Percentiles rank a stretch among this genome's conserved stretches.
Evolutionary conservation across 768 basidiomycete genomes (phyloP).

Genomic region (Agaricus sinodeliciosus): DNA sequence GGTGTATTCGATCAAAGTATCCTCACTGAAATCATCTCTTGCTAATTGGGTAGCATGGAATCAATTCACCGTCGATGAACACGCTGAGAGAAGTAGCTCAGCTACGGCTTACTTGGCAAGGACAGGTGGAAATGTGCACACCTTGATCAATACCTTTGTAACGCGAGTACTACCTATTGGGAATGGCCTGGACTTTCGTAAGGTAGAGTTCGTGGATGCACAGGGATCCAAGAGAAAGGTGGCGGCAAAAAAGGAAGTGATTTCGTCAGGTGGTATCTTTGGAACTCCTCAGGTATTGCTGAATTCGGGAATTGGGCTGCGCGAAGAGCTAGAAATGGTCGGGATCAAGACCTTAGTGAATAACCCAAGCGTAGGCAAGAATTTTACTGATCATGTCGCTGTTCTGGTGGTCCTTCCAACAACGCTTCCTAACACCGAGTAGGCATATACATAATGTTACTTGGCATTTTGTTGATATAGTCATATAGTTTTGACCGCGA

Average conservation of each 20-base stretch:
- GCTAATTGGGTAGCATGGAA: slow-evolving; percentile 4
- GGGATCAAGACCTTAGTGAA: slow-evolving; percentile 14
- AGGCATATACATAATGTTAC: background rate
- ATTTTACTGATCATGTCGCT: slow-evolving; percentile 15
- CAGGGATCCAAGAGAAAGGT: slow-evolving; percentile 8
- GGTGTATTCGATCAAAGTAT: background rate
- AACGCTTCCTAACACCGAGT: slow-evolving; percentile 6
- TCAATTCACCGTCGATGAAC: slow-evolving; percentile 10
- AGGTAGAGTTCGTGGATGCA: slow-evolving; percentile 7
- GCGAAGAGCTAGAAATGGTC: slow-evolving; percentile 10
- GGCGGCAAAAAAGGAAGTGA: slow-evolving; percentile 23
- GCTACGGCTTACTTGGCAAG: slow-evolving; percentile 10
- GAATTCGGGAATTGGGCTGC: slow-evolving; percentile 20
- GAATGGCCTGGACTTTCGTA: slow-evolving; percentile 9
- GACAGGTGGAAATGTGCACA: slow-evolving; percentile 1
- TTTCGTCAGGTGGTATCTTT: slow-evolving; percentile 25
- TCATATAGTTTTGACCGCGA: background rate
- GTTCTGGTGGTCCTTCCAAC: slow-evolving; percentile 1
- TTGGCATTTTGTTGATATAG: background rate
- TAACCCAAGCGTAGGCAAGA: slow-evolving; percentile 17
- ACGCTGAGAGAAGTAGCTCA: slow-evolving; percentile 13
- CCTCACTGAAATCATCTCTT: background rate
- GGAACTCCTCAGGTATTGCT: slow-evolving; percentile 21
- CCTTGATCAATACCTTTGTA: slow-evolving; percentile 12
- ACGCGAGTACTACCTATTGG: slow-evolving; percentile 9